Evolutionary conservation across 768 basidiomycete genomes (phyloP), one percentile per base, ranked within the genome.

Genomic region (Phanerodontia chrysosporium): DNA sequence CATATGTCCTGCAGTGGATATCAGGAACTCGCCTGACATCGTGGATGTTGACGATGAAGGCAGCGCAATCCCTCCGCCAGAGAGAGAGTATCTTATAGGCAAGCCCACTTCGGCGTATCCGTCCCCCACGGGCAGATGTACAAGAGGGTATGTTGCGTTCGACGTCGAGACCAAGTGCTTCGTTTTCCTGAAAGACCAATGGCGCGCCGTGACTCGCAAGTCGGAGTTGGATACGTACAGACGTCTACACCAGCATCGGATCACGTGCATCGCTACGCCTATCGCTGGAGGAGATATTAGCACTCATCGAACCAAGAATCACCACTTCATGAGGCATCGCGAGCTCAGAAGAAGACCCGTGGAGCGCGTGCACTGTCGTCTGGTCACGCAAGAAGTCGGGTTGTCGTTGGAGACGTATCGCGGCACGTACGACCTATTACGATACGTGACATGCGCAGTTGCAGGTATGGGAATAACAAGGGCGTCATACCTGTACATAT

Each of bases 71-170:
- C 51, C 9, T 12, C 18, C 21, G 12, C 28, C 13, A 18, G 13
- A 22, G 21, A 22, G 25, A 13, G 22, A n/a, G 30, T 35, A 32
- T 63, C 65, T 58, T 61, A 57, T 67, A 5, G 58, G 24, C 16
- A 54, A 57, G 13, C 49, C 25, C 18, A 58, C 35, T n/a, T 42
- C 51, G 10, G 48, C 30, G 32, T n/a, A 18, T 18, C 29, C 22
- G 53, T 61, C 52, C 13, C 24, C 39, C 24, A 49, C 51, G 66
- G 32, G 48, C 51, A 57, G 75, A 70, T 51, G 69, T 58, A 44
- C 64, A 48, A 35, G 51, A 62, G 36, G 71, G 66, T 29, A 71
- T 51, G 51, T 67, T 49, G 25, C 62, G 58, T 51, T 71, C 62
- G 10, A 73, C 64, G 24, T 67, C 65, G 46, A 24, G 8, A 28